Evolutionary conservation across 2,329 filamentous ascomycete genomes (phyloP), one percentile per base, ranked within the genome.

Genomic region (Alternaria sp.): DNA sequence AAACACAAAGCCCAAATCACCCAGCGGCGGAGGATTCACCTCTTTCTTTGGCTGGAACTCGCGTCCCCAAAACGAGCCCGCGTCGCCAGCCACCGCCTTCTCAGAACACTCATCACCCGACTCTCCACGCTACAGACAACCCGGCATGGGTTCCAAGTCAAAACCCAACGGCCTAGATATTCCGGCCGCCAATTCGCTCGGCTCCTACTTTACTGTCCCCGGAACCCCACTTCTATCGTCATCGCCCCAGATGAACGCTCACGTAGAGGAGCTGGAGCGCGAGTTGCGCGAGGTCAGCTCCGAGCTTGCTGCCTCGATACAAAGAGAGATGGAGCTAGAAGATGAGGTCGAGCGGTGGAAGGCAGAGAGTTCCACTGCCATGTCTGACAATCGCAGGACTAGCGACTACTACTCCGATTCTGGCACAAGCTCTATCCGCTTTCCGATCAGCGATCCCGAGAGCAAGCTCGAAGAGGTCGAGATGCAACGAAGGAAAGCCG

Each of bases 401-500:
- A 98, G 96, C 81, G 96, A 99, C 81, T 98, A 99, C 82, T 99
- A 96, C 79, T 99, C 96, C 3, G 96, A 99, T 79, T 97, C 94
- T 6, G 96, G 96, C 30, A 91, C 93, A 61, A 95, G 93, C 79
- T 95, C 93, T 1, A 87, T 92, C 57, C 92, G 93, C 74, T 91
- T 90, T 74, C 90, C 91, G 2, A 83, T 87, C 65, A 90, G 92
- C 50, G 84, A 87, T 63, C 82, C 81, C 14, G 85, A 87, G 49
- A 82, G 80, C 30, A 87, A 85, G 70, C 72, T 86, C 5, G 88
- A 90, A 73, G 93, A 97, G 78, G 84, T 97, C 33, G 93, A 97
- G 64, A 92, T 89, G 78, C 86, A 96, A 49, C 91, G 94, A 72
- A 87, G 96, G 68, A 90, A 90, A 70, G 89, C 92, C 3, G 95